These are phyloP conservation scores for Phialemoniopsis sp. DNA, from an alignment of 2,329 filamentous ascomycete genomes.

Conservation along the genomic window DNA sequence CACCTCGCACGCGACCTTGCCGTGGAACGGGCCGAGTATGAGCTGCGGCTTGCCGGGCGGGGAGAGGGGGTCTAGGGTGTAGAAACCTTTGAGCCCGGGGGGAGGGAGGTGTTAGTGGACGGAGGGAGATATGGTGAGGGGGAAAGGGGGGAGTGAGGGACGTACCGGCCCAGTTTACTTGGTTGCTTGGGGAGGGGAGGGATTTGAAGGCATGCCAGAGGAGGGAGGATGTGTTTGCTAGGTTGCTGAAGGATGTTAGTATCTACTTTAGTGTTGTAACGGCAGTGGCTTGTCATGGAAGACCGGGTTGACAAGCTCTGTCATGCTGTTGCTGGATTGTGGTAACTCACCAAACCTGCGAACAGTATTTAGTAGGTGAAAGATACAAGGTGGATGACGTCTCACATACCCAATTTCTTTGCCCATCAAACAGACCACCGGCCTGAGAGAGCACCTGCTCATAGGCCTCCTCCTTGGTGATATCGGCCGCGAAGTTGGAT, in stretches of 20 bases:
- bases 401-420: conserved; percentile 76
- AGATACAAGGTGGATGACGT: background rate
- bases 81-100: conserved; percentile 72
- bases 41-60: conserved; percentile 41
- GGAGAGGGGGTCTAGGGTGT: conserved; percentile 54
- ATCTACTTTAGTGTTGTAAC: too few relatives aligned
- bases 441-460: conserved; percentile 70
- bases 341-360: conserved; percentile 32
- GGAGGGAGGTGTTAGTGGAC: background rate
- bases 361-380: conserved; percentile 2
- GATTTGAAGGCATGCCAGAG: conserved; percentile 79
- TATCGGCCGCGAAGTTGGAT: conserved; percentile 63
- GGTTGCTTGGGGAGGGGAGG: conserved; percentile 57
- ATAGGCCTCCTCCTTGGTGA: conserved; percentile 71
- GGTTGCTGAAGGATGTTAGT: conserved; percentile 61
- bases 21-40: conserved; percentile 76
- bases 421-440: conserved; percentile 63
- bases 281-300: conserved; percentile 1
- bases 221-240: conserved; percentile 70
- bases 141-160: conserved; percentile 1
- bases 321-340: background rate
- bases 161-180: conserved; percentile 73
- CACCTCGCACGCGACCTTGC: conserved; percentile 75
- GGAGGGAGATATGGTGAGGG: conserved; percentile 2
- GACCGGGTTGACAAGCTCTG: background rate